phyloP scores from a whole-genome alignment of 495 filamentous ascomycete genomes.

The Penicillium goetzii region DNA sequence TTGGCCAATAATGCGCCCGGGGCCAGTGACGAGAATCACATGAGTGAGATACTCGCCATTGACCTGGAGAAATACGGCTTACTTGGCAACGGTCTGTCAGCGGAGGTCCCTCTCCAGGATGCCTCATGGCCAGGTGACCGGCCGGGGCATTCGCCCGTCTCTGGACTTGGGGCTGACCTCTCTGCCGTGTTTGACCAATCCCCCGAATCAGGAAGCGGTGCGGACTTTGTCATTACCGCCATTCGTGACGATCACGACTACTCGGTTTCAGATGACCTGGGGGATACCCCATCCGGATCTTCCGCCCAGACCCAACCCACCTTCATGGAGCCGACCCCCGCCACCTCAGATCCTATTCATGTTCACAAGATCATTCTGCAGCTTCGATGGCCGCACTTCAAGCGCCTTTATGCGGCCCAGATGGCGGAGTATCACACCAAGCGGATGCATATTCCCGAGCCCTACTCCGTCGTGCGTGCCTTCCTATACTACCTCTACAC shows the following conservation, averaged over 20 bases:
- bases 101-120: conserved; percentile 61
- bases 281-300: conserved; percentile 42
- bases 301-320: conserved; percentile 51
- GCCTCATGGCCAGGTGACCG: conserved; percentile 57
- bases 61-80: conserved; percentile 86
- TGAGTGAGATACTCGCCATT: conserved; percentile 91
- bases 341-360: conserved; percentile 84
- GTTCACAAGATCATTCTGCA: conserved; percentile 90
- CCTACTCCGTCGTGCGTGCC: conserved; percentile 89
- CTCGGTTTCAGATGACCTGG: conserved; percentile 58
- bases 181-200: conserved; percentile 80
- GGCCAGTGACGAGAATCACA: conserved; percentile 75
- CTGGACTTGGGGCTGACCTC: conserved; percentile 79
- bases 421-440: conserved; percentile 97
- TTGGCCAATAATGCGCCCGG: conserved; percentile 51
- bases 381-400: conserved; percentile 95
- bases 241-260: conserved; percentile 65
- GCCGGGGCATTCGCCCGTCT: conserved; percentile 48
- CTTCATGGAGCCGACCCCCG: conserved; percentile 63
- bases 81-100: conserved; percentile 73
- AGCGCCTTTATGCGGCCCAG: conserved; percentile 82
- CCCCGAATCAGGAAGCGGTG: conserved; percentile 76
- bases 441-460: conserved; percentile 96
- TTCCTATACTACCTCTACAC: conserved; percentile 98
- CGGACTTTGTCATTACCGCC: conserved; percentile 85